Conservation (phyloP, 257 asterid species). For the Capsicum rhomboideum region DNA sequence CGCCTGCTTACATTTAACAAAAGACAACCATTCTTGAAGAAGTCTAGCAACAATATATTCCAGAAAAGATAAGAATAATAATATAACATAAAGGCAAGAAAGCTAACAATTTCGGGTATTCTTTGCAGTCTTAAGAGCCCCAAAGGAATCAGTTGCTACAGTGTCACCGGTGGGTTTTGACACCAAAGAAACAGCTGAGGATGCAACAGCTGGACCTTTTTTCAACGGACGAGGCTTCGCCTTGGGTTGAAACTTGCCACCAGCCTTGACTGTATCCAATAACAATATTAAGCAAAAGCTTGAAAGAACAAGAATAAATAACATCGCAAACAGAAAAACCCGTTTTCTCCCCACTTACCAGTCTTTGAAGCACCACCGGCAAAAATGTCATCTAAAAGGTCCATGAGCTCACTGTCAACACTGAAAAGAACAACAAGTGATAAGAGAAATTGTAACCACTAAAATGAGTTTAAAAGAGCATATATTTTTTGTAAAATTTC, state of each 20-base stretch:
- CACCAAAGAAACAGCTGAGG: constrained; percentile 24
- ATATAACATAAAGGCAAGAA: background rate
- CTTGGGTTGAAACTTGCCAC: constrained; percentile 62
- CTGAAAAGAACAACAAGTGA: background rate
- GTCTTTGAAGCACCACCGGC: constrained; percentile 29
- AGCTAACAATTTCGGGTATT: constrained; percentile 24
- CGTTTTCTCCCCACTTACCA: constrained; percentile 18
- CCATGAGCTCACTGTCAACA: constrained; percentile 16
- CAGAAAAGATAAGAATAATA: background rate
- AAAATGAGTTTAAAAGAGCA: background rate
- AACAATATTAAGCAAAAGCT: background rate
- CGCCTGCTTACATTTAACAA: constrained; percentile 6
- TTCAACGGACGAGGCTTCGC: constrained; percentile 29
- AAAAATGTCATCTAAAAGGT: constrained; percentile 38
- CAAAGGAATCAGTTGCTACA: constrained; percentile 1
- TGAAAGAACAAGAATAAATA: background rate
- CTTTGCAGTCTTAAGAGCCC: constrained; percentile 11
- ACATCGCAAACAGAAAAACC: background rate
- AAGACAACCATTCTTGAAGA: background rate
- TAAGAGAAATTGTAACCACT: background rate
- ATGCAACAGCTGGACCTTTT: constrained; percentile 25
- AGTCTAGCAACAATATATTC: background rate
- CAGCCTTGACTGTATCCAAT: constrained; percentile 36
- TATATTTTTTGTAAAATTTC: background rate
- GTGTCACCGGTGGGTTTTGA: constrained; percentile 19